Percentiles rank a stretch among this genome's conserved stretches.
phyloP scores from a whole-genome alignment of 2,329 filamentous ascomycete species.

The Magnaporthiopsis poae region DNA sequence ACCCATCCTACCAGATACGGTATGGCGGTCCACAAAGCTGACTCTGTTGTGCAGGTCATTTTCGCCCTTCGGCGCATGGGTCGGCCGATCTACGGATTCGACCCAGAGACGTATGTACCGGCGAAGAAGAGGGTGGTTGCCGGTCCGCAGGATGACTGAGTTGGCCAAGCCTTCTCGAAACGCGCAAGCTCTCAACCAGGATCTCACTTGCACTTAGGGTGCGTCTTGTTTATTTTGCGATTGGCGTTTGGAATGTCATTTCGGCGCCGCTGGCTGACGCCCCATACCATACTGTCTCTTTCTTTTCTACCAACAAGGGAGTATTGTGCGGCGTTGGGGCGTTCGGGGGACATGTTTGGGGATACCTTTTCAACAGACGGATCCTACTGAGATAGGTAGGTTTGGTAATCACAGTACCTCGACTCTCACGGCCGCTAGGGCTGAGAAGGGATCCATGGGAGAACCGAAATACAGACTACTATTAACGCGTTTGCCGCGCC shows the following conservation, averaged over 20 bases:
- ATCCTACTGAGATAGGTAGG: not conserved
- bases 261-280: not conserved
- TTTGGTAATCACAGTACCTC: not conserved
- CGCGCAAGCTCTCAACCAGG: not conserved
- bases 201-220: not conserved
- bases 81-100: constrained; percentile 49
- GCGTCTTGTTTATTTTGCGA: not conserved
- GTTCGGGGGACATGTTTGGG: not conserved
- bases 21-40: not conserved
- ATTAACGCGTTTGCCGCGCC: not conserved
- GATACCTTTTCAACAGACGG: no score
- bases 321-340: not conserved
- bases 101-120: constrained; percentile 27
- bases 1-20: not conserved
- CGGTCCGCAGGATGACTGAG: not conserved
- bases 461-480: not conserved
- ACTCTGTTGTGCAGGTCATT: constrained; percentile 38
- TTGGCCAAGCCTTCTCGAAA: not conserved
- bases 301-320: not conserved
- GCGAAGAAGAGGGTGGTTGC: constrained; percentile 8
- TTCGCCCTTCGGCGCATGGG: constrained; percentile 39
- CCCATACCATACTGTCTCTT: not conserved
- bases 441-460: no score
- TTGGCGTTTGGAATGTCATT: not conserved
- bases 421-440: no score